Conservation (phyloP, 2,329 filamentous ascomycete genomes). For the Leptosphaerulina australis region DNA sequence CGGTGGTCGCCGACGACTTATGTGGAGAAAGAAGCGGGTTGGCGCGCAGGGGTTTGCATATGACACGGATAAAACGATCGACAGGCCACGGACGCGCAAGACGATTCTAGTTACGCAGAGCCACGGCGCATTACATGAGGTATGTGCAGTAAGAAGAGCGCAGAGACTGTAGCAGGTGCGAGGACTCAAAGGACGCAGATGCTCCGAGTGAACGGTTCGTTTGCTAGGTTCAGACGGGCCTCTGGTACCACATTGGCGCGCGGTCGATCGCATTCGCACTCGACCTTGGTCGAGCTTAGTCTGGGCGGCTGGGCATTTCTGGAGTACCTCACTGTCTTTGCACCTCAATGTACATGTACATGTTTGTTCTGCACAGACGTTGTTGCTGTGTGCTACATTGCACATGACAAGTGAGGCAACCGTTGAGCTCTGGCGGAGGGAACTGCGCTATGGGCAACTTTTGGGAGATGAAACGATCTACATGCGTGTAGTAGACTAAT, state of each 20-base stretch:
- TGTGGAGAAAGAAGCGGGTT: constrained; percentile 31
- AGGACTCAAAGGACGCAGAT: constrained; percentile 23
- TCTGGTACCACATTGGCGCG: constrained; percentile 25
- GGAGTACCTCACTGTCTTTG: constrained; percentile 1
- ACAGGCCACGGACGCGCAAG: constrained; percentile 36
- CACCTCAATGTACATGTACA: neutral
- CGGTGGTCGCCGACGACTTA: constrained; percentile 24
- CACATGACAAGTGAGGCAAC: neutral
- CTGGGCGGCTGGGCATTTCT: constrained; percentile 5
- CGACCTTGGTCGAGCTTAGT: constrained; percentile 17
- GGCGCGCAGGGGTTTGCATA: constrained; percentile 33
- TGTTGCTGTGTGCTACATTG: constrained; percentile 2
- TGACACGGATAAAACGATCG: constrained; percentile 35
- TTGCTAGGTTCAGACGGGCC: constrained; percentile 23
- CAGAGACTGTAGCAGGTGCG: constrained; percentile 24
- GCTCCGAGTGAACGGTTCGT: constrained; percentile 30
- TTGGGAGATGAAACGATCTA: constrained; percentile 11
- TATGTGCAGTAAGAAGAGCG: constrained; percentile 23
- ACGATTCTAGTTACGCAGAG: constrained; percentile 32
- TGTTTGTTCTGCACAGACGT: neutral
- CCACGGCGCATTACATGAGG: constrained; percentile 37
- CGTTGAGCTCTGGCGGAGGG: neutral
- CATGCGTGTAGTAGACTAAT: constrained; percentile 3
- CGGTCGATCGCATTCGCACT: constrained; percentile 22
- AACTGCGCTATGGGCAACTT: neutral